Percentiles rank a stretch among this genome's conserved stretches.
Conservation (phyloP, 2,329 filamentous ascomycete species). For the Claviceps humidiphila region DNA sequence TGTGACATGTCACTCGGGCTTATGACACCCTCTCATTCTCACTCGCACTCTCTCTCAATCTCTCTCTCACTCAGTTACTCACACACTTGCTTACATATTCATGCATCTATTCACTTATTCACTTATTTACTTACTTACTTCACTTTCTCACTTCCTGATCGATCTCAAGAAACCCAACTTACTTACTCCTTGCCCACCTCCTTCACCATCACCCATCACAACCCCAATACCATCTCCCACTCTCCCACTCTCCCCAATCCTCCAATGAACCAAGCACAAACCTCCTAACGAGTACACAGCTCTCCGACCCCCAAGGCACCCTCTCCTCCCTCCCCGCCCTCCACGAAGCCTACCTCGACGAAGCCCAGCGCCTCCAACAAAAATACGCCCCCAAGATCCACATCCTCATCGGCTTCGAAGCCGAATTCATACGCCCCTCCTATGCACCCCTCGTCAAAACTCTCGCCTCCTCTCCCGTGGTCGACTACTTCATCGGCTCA, state of each 20-base stretch:
- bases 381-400: constrained; percentile 60
- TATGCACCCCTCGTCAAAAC: constrained; percentile 47
- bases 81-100: not conserved
- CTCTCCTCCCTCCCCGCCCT: constrained; percentile 37
- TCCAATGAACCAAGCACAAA: not conserved
- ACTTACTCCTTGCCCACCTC: too few relatives aligned
- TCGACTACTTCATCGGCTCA: constrained; percentile 89
- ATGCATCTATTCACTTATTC: not conserved
- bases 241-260: not conserved
- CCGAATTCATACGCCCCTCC: constrained; percentile 73
- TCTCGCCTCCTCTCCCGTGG: constrained; percentile 42
- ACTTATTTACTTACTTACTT: too few relatives aligned
- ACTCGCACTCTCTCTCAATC: not conserved
- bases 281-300: constrained; percentile 17
- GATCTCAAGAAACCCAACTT: too few relatives aligned
- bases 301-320: constrained; percentile 33
- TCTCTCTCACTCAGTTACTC: not conserved
- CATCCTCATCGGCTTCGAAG: constrained; percentile 81
- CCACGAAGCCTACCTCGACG: constrained; percentile 59
- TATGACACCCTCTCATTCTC: not conserved
- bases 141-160: too few relatives aligned
- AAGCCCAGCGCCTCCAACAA: constrained; percentile 59
- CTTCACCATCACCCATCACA: too few relatives aligned
- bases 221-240: too few relatives aligned
- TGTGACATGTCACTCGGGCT: not conserved